phyloP scores from a whole-genome alignment of 345 rosid species.

The Geranium rotundifolium region DNA sequence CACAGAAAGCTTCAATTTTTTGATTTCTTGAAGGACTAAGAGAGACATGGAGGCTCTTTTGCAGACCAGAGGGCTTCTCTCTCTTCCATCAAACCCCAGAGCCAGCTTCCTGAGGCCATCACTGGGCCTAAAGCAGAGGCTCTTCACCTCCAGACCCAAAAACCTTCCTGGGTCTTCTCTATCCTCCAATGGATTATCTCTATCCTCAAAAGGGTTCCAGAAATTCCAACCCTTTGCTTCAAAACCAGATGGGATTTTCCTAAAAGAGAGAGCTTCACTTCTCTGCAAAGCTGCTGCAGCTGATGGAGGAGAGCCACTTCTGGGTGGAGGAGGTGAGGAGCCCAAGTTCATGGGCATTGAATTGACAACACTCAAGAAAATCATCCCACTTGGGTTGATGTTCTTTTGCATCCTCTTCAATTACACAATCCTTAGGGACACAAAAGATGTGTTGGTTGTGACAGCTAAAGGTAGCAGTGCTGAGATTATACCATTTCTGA shows the following conservation, averaged over 20 bases:
- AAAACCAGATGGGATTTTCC: conserved; percentile 32
- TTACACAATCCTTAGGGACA: conserved; percentile 90
- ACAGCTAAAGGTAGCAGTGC: conserved; percentile 95
- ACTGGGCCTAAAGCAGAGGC: conserved; percentile 62
- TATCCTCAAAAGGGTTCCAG: conserved; percentile 25
- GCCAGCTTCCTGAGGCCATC: conserved; percentile 36
- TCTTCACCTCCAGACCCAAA: conserved; percentile 42
- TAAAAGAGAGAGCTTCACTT: conserved; percentile 35
- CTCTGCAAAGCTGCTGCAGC: conserved; percentile 82
- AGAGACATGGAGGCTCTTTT: conserved; percentile 64
- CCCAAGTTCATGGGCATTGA: conserved; percentile 71
- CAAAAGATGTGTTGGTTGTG: conserved; percentile 93
- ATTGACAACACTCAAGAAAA: conserved; percentile 61
- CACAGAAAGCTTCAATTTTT: neutral
- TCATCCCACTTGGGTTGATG: conserved; percentile 86
- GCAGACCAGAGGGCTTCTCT: conserved; percentile 63
- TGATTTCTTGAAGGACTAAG: conserved; percentile 11
- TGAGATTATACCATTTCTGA: conserved; percentile 84
- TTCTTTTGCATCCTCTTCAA: conserved; percentile 94
- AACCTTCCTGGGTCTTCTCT: conserved; percentile 39
- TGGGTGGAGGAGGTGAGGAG: conserved; percentile 29
- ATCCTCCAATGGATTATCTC: conserved; percentile 13
- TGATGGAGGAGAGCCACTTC: conserved; percentile 44
- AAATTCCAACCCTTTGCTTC: conserved; percentile 27
- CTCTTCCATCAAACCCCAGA: conserved; percentile 54